Evolutionary conservation across 1,139 yeast species (phyloP).

Genomic region (Debaryomycetaceae sp.): DNA sequence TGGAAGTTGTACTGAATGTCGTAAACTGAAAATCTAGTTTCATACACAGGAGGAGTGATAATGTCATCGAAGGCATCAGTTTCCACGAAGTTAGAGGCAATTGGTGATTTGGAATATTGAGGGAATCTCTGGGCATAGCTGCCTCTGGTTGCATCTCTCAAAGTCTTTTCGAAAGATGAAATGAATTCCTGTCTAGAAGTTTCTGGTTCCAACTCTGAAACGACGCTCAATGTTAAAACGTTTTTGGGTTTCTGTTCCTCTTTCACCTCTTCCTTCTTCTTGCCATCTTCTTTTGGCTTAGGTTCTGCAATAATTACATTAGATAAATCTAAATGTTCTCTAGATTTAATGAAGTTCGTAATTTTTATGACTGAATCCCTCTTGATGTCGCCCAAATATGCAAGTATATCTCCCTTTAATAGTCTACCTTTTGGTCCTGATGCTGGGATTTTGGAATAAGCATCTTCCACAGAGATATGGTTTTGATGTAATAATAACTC

Average conservation of each 20-base stretch:
- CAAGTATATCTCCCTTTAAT: conserved; percentile 87
- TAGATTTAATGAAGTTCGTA: conserved; percentile 53
- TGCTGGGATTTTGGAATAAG: conserved; percentile 68
- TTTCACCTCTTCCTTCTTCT: conserved; percentile 5
- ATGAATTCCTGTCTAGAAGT: conserved; percentile 27
- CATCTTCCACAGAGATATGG: conserved; percentile 64
- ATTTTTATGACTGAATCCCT: conserved; percentile 50
- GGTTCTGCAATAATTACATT: conserved; percentile 57
- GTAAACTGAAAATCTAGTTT: conserved; percentile 53
- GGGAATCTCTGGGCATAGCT: conserved; percentile 45
- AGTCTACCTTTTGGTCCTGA: conserved; percentile 88
- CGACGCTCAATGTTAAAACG: conserved; percentile 23
- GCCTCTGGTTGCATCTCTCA: conserved; percentile 30
- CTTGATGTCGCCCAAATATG: conserved; percentile 72
- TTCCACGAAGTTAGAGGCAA: conserved; percentile 16
- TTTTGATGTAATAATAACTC: conserved; percentile 59
- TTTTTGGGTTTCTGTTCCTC: conserved; percentile 24
- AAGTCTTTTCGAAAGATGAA: conserved; percentile 28
- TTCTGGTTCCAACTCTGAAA: conserved; percentile 25
- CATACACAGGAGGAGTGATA: conserved; percentile 53
- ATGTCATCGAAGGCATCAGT: conserved; percentile 65
- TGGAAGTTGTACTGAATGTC: conserved; percentile 28
- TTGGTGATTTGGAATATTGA: conserved; percentile 45
- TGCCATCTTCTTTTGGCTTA: conserved; percentile 16
- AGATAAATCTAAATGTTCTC: conserved; percentile 71